A percentile compares a stretch with the other conserved stretches of the same genome.
These are phyloP conservation scores for Vigna mungo DNA, from an alignment of 306 rosid species.

Conservation along the genomic window DNA sequence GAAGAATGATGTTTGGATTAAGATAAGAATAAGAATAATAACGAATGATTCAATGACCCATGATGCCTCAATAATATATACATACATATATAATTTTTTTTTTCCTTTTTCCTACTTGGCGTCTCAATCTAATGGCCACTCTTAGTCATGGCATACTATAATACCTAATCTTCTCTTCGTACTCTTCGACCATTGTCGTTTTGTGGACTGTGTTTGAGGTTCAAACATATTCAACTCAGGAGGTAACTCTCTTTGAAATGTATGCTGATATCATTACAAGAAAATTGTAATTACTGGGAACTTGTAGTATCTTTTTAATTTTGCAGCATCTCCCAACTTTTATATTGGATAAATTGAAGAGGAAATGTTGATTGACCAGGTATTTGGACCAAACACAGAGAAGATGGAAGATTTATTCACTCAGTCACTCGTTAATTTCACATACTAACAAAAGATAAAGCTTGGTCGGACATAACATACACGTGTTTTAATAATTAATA, in stretches of 20 bases:
- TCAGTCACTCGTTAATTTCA: constrained; percentile 1
- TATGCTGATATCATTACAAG: too few relatives aligned
- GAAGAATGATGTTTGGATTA: not conserved
- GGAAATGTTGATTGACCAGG: too few relatives aligned
- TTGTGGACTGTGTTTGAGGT: not conserved
- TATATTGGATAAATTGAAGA: too few relatives aligned
- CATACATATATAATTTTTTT: too few relatives aligned
- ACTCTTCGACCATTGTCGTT: not conserved
- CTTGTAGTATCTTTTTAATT: too few relatives aligned
- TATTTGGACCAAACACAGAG: too few relatives aligned
- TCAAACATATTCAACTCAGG: not conserved
- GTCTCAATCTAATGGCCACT: not conserved
- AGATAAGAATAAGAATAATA: not conserved
- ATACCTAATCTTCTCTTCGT: too few relatives aligned
- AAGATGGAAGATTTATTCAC: not conserved
- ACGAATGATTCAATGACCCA: not conserved
- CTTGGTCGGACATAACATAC: constrained; percentile 4
- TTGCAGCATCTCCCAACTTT: too few relatives aligned
- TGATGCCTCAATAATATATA: not conserved
- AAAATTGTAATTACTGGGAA: too few relatives aligned
- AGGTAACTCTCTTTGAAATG: not conserved
- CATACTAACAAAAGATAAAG: not conserved
- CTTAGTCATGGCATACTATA: not conserved
- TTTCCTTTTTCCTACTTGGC: not conserved
- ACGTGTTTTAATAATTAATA: not conserved